Evolutionary conservation across 2,329 filamentous ascomycete genomes (phyloP), one percentile per base, ranked within the genome.

Genomic region (Verruconis gallopava): DNA sequence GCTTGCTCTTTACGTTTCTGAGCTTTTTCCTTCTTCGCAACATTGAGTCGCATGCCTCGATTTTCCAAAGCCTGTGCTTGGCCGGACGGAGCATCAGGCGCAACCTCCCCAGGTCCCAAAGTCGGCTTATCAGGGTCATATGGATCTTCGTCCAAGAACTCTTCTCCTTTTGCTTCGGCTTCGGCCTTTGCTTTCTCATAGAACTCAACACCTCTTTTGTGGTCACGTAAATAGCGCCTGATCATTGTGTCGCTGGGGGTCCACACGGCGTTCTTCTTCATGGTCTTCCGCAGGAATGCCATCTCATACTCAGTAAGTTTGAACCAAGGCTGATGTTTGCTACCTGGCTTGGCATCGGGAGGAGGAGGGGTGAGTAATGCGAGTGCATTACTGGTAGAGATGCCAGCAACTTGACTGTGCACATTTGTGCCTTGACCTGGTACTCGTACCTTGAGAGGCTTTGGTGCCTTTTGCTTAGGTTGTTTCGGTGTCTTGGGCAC

Each of bases 261-360:
- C 84, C 84, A 91, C 3, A 83, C 79, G 0, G 83, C 81, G 53
- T 91, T 91, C 68, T 91, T 91, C 71, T 91, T 91, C 84, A 91
- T 91, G 14, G 81, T 72, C 62, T 91, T 91, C 46, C 84, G 69
- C 5, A 91, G 67, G 48, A 77, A 74, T 4, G 75, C 76, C 74
- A 80, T 77, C 52, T 80, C 76, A 62, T 71, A 80, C 49, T 79
- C 75, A 2, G 76, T 79, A 47, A 80, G 59, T 44, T 74, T 72
- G 50, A 75, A 64, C 76, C 76, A 80, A 2, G 76, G 76, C 46
- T 70, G 61, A 59, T 72, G 71, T 51, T 71, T 70, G 57, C 73
- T 77, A 36, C 76, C 76, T 18, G 71, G 65, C 42, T 63, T 63
- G 5, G 75, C 75, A 54, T 77, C 71, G 15, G 68, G 59, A 12